Conservation (phyloP, 2,329 filamentous ascomycete genomes). For the Chrysoporthe deuterocubensis region DNA sequence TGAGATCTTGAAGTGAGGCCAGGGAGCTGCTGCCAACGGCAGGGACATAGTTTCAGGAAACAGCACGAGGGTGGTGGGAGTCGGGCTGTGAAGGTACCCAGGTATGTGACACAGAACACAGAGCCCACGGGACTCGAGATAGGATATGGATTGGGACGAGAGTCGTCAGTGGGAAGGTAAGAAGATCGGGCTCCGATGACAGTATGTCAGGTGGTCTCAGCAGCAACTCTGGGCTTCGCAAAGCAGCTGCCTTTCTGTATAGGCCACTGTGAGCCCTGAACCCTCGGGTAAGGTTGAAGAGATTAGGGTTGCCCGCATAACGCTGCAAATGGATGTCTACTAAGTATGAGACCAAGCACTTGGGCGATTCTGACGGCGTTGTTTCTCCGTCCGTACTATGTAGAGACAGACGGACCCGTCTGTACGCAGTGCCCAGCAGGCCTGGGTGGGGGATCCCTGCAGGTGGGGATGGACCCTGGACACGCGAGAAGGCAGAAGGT, state of each 20-base stretch:
- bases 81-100: neutral
- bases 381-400: no score
- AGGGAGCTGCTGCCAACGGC: neutral
- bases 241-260: neutral
- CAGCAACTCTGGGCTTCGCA: neutral
- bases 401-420: neutral
- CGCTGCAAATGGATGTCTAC: no score
- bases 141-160: neutral
- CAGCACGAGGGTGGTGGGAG: neutral
- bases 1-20: neutral
- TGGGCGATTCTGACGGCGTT: neutral
- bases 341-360: neutral
- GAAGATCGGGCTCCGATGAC: neutral
- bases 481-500: neutral
- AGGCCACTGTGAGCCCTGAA: neutral
- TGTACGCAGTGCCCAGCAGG: neutral
- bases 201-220: neutral
- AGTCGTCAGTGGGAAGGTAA: neutral
- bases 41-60: neutral
- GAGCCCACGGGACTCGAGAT: neutral
- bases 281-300: neutral
- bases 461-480: conserved; percentile 2
- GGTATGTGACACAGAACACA: neutral
- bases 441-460: conserved; percentile 6
- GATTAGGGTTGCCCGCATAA: neutral